Base-by-base conservation (phyloP, 2,329 filamentous ascomycete species). In the Cladosporium oxysporum region DNA sequence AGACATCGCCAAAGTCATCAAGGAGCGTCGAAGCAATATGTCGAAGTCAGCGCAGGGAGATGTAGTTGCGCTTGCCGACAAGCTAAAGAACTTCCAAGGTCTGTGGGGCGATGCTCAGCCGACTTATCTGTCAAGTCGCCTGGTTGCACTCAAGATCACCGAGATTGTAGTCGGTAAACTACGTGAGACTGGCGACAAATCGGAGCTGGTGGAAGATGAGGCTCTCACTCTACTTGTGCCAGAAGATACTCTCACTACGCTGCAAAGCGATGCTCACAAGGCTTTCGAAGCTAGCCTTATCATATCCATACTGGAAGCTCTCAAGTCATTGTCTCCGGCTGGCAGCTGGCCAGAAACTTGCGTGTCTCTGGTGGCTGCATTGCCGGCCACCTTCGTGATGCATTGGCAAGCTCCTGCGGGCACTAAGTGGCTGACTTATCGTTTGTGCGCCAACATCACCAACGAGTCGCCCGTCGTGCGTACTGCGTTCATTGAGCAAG, bases 391-490 rank as follows among this genome's bases (percentile, higher is more conserved):
- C 31, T 55, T 71, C 11, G 58, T 64, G 5, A 35, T 57, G n/a
- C 60, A 58, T 11, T 41, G 55, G 7, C 28, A 47, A 8, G 29
- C 68, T 5, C 61, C 61, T 16, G 68, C 67, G 21, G 69, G 74
- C 28, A 67, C 74, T 1, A 66, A 67, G 5, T 76, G 76, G 62
- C 77, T 87, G 21, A 79, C 87, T 31, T 80, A 94, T 57, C 88
- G 91, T 65, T 83, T 97, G 4, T 89, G 91, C 41, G 85, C 97
- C 69, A 96, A 96, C 72, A 84, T 93, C 59, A 95, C 93, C 10
- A 97, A 97, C 79, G 91, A 92, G 71, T 91, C 91, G 18, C 26
- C 47, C 18, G 12, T 55, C 28, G 35, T 55, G 21, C 64, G 33
- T 5, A 44, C 58, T 33, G 81, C 86, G 3, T 92, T 96, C 72